Evolutionary conservation across 2,329 filamentous ascomycete species (phyloP).

Genomic region (Nemania serpens): DNA sequence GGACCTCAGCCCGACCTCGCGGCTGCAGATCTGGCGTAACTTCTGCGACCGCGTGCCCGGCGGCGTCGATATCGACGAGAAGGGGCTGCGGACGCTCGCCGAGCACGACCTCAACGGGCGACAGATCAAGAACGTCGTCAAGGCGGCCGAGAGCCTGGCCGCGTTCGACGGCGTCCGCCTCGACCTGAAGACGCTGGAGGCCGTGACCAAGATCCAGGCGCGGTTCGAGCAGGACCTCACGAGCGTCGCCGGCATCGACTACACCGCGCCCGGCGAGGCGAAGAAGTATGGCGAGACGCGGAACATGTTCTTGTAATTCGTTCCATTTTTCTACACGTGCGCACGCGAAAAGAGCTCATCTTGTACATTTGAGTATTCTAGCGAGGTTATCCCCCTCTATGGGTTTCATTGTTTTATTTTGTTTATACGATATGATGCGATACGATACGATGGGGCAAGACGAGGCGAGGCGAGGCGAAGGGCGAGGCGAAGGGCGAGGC

Average conservation of each 20-base stretch:
- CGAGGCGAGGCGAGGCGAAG: too few species aligned
- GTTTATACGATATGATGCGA: not conserved
- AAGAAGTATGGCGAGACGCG: conserved; percentile 4
- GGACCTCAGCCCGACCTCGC: conserved; percentile 24
- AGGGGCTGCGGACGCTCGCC: conserved; percentile 27
- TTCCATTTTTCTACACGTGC: not conserved
- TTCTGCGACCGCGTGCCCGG: conserved; percentile 36
- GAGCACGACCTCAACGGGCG: conserved; percentile 39
- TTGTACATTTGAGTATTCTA: not conserved
- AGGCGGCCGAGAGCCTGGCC: conserved; percentile 41
- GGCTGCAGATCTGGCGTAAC: conserved; percentile 37
- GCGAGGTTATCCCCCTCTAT: too few species aligned
- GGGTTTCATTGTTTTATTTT: not conserved
- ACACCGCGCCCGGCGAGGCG: not conserved
- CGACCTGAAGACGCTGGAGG: conserved; percentile 37
- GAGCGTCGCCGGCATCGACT: conserved; percentile 7
- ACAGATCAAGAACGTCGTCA: conserved; percentile 44
- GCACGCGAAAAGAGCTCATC: not conserved
- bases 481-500: too few species aligned
- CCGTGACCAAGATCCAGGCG: conserved; percentile 41
- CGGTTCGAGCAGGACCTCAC: conserved; percentile 39
- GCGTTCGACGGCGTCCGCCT: conserved; percentile 38
- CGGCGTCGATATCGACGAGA: conserved; percentile 30
- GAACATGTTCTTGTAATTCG: conserved; percentile 6
- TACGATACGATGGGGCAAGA: too few species aligned